phyloP scores from a whole-genome alignment of 2,329 filamentous ascomycete genomes.

The Sporothrix pseudoabietina region DNA sequence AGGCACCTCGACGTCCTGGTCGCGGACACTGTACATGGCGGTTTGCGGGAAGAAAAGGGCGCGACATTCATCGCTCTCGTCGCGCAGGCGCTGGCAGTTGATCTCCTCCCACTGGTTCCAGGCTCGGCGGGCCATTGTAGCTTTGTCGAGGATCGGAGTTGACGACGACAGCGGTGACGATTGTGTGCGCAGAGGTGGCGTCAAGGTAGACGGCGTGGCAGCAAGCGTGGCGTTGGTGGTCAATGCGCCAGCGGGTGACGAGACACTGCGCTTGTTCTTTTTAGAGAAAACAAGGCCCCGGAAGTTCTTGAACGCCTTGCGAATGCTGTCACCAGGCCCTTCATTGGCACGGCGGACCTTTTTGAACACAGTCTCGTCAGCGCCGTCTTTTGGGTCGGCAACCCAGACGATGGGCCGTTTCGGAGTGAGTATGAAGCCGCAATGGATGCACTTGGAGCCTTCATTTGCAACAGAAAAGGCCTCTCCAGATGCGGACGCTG shows the following conservation, averaged over 20 bases:
- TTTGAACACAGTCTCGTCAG: constrained; percentile 1
- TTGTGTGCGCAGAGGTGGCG: background rate
- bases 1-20: background rate
- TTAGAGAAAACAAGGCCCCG: constrained; percentile 26
- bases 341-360: constrained; percentile 18
- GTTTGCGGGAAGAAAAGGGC: constrained; percentile 30
- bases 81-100: constrained; percentile 25
- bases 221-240: background rate
- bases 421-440: constrained; percentile 23
- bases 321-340: constrained; percentile 23
- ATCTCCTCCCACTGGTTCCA: constrained; percentile 33
- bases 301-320: constrained; percentile 27
- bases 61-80: background rate
- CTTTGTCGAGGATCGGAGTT: background rate
- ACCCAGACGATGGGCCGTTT: constrained; percentile 26
- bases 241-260: background rate
- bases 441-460: background rate
- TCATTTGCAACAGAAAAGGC: background rate
- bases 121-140: background rate
- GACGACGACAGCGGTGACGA: background rate
- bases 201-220: background rate
- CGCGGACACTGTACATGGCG: constrained; percentile 28
- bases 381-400: constrained; percentile 5
- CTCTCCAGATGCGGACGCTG: background rate
- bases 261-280: constrained; percentile 17